Evolutionary conservation across 2,329 filamentous ascomycete species (phyloP).

Genomic region (Acephala macrosclerotiorum): DNA sequence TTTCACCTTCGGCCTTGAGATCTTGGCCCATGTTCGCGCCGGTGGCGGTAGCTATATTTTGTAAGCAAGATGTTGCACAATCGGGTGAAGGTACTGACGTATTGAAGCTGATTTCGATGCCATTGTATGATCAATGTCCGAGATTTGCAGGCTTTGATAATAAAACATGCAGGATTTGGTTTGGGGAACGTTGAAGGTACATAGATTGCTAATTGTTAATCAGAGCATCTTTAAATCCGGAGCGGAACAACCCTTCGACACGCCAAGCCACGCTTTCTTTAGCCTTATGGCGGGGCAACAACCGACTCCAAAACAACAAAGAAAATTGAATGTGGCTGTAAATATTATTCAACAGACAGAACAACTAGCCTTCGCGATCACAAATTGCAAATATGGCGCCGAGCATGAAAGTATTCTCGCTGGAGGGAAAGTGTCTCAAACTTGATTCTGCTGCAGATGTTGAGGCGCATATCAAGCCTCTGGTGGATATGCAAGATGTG

Average conservation of each 20-base stretch:
- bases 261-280: not conserved
- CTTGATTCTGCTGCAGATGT: conserved; percentile 89
- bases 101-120: conserved; percentile 38
- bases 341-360: not conserved
- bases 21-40: conserved; percentile 38
- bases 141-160: conserved; percentile 30
- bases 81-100: conserved; percentile 32
- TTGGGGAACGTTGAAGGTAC: not conserved
- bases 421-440: conserved; percentile 92
- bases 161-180: conserved; percentile 32
- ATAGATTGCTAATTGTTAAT: conserved; percentile 29
- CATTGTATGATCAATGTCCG: conserved; percentile 37
- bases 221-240: not conserved
- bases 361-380: not conserved
- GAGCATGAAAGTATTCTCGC: conserved; percentile 77
- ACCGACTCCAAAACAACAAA: conserved; percentile 18
- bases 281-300: conserved; percentile 8
- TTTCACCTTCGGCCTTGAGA: conserved; percentile 37
- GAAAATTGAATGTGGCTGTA: conserved; percentile 15
- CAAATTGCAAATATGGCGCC: conserved; percentile 53
- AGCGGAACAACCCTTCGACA: conserved; percentile 15
- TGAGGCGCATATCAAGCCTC: conserved; percentile 79
- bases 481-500: conserved; percentile 75
- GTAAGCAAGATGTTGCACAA: conserved; percentile 15
- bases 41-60: conserved; percentile 38